Base-by-base conservation (phyloP, 495 filamentous ascomycete species). In the Aspergillus nanangensis region DNA sequence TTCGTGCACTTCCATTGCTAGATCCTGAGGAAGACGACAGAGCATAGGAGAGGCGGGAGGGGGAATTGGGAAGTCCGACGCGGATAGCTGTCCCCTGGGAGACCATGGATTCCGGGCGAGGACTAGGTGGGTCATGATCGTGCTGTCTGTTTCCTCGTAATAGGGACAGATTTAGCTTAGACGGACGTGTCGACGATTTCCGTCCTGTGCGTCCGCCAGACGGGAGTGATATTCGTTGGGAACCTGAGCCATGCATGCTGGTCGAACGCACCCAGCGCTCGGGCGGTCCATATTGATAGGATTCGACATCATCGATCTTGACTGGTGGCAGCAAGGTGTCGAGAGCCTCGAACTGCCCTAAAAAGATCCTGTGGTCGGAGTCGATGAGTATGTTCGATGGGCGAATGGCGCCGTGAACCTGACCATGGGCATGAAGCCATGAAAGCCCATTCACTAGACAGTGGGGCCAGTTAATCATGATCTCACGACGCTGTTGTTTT, bases 231-330 rank as follows among this genome's bases (percentile, higher is more conserved):
- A 56, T 57, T 10, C 59, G 57, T 19, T 61, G 39, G 8, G 54
- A 50, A 9, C 51, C 57, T 2, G 51, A 57, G 41, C 64, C 60
- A 23, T 72, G 67, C 2, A 71, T 51, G 34, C 53, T 60, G 3
- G 62, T 44, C 8, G 65, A 66, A 29, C 71, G 74, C 9, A 67
- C 54, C 79, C 84, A 87, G 42, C 84, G 77, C 57, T 97, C 92
- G 3, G 92, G 91, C 2, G 92, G 82, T 1, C 85, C 84, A 55
- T 95, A 93, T 50, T 94, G 85, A 67, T 96, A 96, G 25, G 77
- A 75, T 57, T 97, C 92, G 25, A 83, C 82, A 50, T 91, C 88
- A 44, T 81, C 64, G 25, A 76, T 56, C 65, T 78, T 62, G 37
- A 67, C 58, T 42, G 72, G 59, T 51, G 76, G 52, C 48, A 72